phyloP scores from a whole-genome alignment of 2,329 filamentous ascomycete species.

The Pezicula carpinea region DNA sequence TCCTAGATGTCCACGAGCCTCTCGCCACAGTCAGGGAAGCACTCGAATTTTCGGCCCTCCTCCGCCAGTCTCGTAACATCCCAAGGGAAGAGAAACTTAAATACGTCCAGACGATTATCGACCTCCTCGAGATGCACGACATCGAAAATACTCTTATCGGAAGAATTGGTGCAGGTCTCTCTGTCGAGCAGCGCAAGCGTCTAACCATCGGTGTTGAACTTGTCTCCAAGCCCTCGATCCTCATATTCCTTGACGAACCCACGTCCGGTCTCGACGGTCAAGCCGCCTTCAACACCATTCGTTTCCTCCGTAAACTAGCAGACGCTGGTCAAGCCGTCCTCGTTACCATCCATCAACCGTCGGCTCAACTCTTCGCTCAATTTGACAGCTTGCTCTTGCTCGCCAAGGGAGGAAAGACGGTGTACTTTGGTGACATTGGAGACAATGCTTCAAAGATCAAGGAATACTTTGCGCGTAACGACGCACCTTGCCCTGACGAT shows the following conservation, averaged over 20 bases:
- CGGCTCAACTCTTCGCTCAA: slow-evolving; percentile 46
- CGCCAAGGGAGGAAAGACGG: slow-evolving; percentile 59
- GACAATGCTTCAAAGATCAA: slow-evolving; percentile 51
- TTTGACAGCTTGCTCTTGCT: slow-evolving; percentile 62
- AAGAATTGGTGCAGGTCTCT: slow-evolving; percentile 54
- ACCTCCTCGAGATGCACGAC: slow-evolving; percentile 61
- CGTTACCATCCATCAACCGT: slow-evolving; percentile 52
- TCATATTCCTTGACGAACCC: slow-evolving; percentile 60
- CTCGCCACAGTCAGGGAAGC: slow-evolving; percentile 74
- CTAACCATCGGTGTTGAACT: slow-evolving; percentile 58
- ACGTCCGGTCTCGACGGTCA: slow-evolving; percentile 59
- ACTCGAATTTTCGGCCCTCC: slow-evolving; percentile 79
- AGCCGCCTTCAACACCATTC: slow-evolving; percentile 58
- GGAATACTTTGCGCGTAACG: slow-evolving; percentile 54
- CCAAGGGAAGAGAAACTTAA: slow-evolving; percentile 72
- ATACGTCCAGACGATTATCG: slow-evolving; percentile 74
- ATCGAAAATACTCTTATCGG: slow-evolving; percentile 64
- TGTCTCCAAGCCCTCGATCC: slow-evolving; percentile 50
- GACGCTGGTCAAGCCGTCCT: slow-evolving; percentile 48
- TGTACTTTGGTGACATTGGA: slow-evolving; percentile 67
- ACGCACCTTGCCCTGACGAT: slow-evolving; percentile 36
- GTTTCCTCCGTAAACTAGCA: slow-evolving; percentile 58
- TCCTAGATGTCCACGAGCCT: no score
- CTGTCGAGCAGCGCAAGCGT: slow-evolving; percentile 58
- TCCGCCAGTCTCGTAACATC: slow-evolving; percentile 74